phyloP scores from a whole-genome alignment of 129 eudicot genomes.

The Tagetes patula region DNA sequence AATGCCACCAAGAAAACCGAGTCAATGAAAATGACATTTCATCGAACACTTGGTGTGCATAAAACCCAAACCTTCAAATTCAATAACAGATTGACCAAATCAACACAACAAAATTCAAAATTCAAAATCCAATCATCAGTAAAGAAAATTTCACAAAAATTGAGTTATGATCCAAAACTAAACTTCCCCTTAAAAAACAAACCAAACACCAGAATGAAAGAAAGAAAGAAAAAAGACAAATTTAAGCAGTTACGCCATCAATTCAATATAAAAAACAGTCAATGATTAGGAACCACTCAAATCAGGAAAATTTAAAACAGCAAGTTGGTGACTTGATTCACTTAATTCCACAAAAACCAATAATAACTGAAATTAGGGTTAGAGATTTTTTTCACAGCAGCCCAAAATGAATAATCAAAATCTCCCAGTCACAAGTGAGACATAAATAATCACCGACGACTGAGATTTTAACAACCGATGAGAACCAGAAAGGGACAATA shows the following conservation, averaged over 20 bases:
- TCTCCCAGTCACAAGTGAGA: neutral
- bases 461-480: conserved; percentile 10
- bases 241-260: conserved; percentile 12
- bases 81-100: neutral
- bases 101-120: neutral
- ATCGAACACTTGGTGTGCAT: conserved; percentile 30
- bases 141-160: conserved; percentile 20
- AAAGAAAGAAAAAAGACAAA: neutral
- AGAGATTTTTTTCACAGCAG: conserved; percentile 13
- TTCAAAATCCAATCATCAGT: conserved; percentile 13
- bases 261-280: conserved; percentile 13
- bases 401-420: conserved; percentile 23
- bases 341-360: conserved; percentile 16
- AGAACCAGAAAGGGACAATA: neutral
- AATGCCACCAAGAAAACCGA: conserved; percentile 59
- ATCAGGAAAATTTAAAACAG: conserved; percentile 8
- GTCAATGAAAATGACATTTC: conserved; percentile 49
- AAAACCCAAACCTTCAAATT: neutral
- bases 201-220: neutral
- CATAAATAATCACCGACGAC: conserved; percentile 4
- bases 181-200: conserved; percentile 8
- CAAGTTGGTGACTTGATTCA: conserved; percentile 16
- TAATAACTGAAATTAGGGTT: conserved; percentile 25
- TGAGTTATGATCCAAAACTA: conserved; percentile 23
- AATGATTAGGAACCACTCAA: conserved; percentile 24